Percentiles rank a stretch among this genome's conserved stretches.
These are phyloP conservation scores for Rosa chinensis DNA, from an alignment of 306 rosid species.

Conservation along the genomic window DNA sequence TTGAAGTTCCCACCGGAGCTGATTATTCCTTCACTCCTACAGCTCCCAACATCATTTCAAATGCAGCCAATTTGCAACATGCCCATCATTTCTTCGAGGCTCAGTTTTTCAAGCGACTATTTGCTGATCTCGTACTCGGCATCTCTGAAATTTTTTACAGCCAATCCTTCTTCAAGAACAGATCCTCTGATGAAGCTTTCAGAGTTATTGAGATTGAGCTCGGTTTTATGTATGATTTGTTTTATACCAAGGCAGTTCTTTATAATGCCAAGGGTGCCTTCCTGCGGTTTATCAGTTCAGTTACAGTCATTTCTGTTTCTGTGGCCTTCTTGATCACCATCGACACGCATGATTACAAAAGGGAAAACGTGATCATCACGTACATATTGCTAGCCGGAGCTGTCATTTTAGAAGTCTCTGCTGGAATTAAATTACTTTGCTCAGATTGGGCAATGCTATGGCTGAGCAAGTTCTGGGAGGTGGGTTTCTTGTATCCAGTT, in stretches of 20 bases:
- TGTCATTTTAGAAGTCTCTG: slow-evolving; percentile 35
- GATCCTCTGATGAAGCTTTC: slow-evolving; percentile 16
- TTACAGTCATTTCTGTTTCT: not conserved
- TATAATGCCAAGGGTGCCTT: slow-evolving; percentile 7
- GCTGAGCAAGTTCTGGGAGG: slow-evolving; percentile 12
- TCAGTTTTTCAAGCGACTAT: slow-evolving; percentile 25
- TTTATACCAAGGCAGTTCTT: slow-evolving; percentile 44
- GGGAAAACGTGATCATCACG: slow-evolving; percentile 17
- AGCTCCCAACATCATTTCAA: not conserved
- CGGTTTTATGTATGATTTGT: slow-evolving; percentile 41
- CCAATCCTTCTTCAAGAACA: slow-evolving; percentile 14
- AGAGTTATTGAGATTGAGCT: slow-evolving; percentile 45
- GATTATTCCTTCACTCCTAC: not conserved
- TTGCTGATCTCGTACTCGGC: slow-evolving; percentile 45
- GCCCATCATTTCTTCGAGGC: slow-evolving; percentile 24
- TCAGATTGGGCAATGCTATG: slow-evolving; percentile 23
- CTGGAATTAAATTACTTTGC: not conserved
- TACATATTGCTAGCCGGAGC: slow-evolving; percentile 32
- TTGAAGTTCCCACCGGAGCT: not conserved
- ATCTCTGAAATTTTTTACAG: slow-evolving; percentile 24
- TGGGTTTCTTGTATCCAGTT: no score
- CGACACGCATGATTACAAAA: not conserved
- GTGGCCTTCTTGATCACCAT: not conserved
- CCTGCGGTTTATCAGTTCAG: slow-evolving; percentile 14
- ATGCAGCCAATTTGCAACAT: not conserved